Percentiles rank a stretch among this genome's conserved stretches.
Evolutionary conservation across 768 basidiomycete species (phyloP).

Genomic region (Cystoderma amianthinum): DNA sequence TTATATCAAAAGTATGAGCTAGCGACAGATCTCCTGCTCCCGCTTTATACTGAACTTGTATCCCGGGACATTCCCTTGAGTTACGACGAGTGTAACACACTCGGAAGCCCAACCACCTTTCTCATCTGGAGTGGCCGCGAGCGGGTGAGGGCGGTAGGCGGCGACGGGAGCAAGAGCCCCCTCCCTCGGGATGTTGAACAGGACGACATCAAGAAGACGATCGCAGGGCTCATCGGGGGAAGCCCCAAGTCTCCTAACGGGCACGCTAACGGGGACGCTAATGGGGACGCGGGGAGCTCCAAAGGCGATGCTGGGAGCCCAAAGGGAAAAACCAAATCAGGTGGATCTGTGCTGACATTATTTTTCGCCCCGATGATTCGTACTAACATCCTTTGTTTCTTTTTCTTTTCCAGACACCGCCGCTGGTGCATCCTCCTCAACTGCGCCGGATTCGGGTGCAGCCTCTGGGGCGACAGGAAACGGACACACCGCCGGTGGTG

Average conservation of each 20-base stretch:
- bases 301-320: too few relatives aligned
- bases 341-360: background rate
- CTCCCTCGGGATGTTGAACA: background rate
- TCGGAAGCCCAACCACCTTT: background rate
- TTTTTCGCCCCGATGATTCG: too few relatives aligned
- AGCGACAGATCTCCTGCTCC: background rate
- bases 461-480: too few relatives aligned
- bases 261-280: background rate
- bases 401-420: too few relatives aligned
- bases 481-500: too few relatives aligned
- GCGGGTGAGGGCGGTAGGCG: background rate
- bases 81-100: background rate
- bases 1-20: background rate
- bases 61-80: background rate
- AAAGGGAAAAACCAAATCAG: background rate
- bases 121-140: background rate
- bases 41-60: background rate
- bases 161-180: background rate
- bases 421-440: too few relatives aligned
- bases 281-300: background rate
- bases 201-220: background rate
- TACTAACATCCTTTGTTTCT: too few relatives aligned
- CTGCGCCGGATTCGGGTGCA: too few relatives aligned
- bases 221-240: background rate
- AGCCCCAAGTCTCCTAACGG: background rate